Evolutionary conservation across 1,139 yeast genomes (phyloP), one percentile per base, ranked within the genome.

Genomic region (Candida buenavistaensis): DNA sequence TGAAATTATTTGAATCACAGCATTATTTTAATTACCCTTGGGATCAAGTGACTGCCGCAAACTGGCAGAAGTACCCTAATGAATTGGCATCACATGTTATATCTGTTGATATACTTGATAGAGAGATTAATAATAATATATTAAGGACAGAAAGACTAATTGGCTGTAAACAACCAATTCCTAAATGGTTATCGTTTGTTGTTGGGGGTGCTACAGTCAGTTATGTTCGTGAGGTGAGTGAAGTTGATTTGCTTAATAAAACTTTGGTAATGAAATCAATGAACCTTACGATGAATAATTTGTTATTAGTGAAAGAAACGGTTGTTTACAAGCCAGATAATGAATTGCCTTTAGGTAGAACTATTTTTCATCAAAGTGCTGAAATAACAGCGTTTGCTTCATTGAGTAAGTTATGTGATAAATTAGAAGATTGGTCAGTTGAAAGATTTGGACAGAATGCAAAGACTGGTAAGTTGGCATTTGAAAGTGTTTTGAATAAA

Each of bases 31-130:
- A 78, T 41, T 90, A 90, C 52, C 78, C 95, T 0, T 90, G 97
- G 97, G 95, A 85, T 26, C 89, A 87, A 52, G 96, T 92, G 13
- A 85, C 96, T 1, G 90, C 95, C 0, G 97, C 97, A 40, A 90
- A 92, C 59, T 92, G 98, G 98, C 81, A 79, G 46, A 92, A 92
- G 53, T 92, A 92, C 61, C 98, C 98, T 11, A 92, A 92, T 47
- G 95, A 89, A 52, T 71, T 83, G 43, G 82, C 96, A 6, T 77
- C 95, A 1, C 98, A 92, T 62, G 98, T 92, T n/a, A 82, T 88
- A 12, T 94, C 95, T 1, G 97, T 92, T 5, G 98, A 92, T 57
- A 87, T 88, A 2, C 63, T 92, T 32, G 67, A 82, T 40, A 71
- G 97, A 41, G 86, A 82, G 46, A 55, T 72, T 1, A 59, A 57